phyloP scores from a whole-genome alignment of 1,284 basidiomycete genomes.

The Austroboletus novae-zelandiae region DNA sequence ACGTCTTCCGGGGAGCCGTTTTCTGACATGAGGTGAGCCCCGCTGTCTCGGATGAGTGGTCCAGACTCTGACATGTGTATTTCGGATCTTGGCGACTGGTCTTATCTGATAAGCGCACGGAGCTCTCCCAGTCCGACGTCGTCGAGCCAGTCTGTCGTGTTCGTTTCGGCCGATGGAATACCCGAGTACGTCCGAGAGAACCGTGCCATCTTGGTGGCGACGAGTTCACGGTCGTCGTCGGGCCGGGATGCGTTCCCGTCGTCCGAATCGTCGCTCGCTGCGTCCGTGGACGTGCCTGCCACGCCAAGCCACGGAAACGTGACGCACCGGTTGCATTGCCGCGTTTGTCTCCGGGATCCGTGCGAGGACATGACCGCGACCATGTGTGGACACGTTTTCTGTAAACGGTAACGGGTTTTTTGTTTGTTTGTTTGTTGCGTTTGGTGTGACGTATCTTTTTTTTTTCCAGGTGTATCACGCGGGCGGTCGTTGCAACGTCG shows the following conservation, averaged over 20 bases:
- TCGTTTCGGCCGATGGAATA: constrained; percentile 30
- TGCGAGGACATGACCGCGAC: constrained; percentile 50
- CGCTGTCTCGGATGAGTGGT: neutral
- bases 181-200: constrained; percentile 33
- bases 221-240: constrained; percentile 29
- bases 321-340: constrained; percentile 39
- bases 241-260: constrained; percentile 13
- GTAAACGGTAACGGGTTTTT: constrained; percentile 39
- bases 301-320: neutral
- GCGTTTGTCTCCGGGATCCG: constrained; percentile 41
- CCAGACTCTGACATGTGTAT: neutral
- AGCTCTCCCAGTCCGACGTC: constrained; percentile 4
- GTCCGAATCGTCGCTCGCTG: constrained; percentile 16
- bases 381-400: constrained; percentile 60
- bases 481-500: constrained; percentile 41
- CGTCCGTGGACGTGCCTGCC: constrained; percentile 6
- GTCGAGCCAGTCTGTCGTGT: constrained; percentile 25
- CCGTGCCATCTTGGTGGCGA: constrained; percentile 30
- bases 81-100: neutral
- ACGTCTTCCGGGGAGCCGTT: constrained; percentile 15
- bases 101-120: constrained; percentile 6
- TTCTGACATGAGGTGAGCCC: constrained; percentile 19
- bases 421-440: constrained; percentile 8
- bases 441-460: neutral
- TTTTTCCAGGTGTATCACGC: constrained; percentile 45